Evolutionary conservation across 2,329 filamentous ascomycete species (phyloP).

Genomic region (Phyllosticta citriasiana): DNA sequence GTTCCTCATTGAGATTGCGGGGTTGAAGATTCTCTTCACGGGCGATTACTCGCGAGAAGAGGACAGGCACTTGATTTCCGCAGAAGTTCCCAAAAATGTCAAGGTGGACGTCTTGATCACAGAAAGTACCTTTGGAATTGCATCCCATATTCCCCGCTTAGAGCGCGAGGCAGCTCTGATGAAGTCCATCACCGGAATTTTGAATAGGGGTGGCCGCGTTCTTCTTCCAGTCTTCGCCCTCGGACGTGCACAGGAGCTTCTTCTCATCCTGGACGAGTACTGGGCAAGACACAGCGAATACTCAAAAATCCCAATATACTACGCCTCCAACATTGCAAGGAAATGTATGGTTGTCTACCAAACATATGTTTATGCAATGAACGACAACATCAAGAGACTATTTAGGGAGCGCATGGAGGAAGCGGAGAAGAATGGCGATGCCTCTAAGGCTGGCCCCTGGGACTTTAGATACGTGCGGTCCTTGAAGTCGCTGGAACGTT

Average conservation of each 20-base stretch:
- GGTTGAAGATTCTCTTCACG: slow-evolving; percentile 93
- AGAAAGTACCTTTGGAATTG: slow-evolving; percentile 94
- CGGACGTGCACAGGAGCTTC: slow-evolving; percentile 83
- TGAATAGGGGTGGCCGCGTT: slow-evolving; percentile 85
- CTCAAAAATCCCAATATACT: slow-evolving; percentile 91
- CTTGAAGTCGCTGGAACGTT: slow-evolving; percentile 84
- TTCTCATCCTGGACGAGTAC: slow-evolving; percentile 93
- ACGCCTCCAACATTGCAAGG: slow-evolving; percentile 85
- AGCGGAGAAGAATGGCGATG: slow-evolving; percentile 69
- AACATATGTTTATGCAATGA: slow-evolving; percentile 97
- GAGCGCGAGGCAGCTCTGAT: slow-evolving; percentile 90
- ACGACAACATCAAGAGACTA: slow-evolving; percentile 95
- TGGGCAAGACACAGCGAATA: slow-evolving; percentile 84
- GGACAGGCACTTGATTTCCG: slow-evolving; percentile 89
- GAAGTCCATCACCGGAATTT: slow-evolving; percentile 84
- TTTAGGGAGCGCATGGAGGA: slow-evolving; percentile 89
- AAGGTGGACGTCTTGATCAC: slow-evolving; percentile 96
- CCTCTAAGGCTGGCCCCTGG: slow-evolving; percentile 75
- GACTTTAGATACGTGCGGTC: slow-evolving; percentile 93
- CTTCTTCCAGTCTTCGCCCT: slow-evolving; percentile 94
- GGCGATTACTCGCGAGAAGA: slow-evolving; percentile 96
- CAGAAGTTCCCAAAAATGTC: slow-evolving; percentile 76
- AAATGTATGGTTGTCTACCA: slow-evolving; percentile 99
- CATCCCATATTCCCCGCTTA: slow-evolving; percentile 79
- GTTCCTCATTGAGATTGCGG: slow-evolving; percentile 96